Evolutionary conservation across 2,329 filamentous ascomycete species (phyloP).

Genomic region (Amauroascus niger): DNA sequence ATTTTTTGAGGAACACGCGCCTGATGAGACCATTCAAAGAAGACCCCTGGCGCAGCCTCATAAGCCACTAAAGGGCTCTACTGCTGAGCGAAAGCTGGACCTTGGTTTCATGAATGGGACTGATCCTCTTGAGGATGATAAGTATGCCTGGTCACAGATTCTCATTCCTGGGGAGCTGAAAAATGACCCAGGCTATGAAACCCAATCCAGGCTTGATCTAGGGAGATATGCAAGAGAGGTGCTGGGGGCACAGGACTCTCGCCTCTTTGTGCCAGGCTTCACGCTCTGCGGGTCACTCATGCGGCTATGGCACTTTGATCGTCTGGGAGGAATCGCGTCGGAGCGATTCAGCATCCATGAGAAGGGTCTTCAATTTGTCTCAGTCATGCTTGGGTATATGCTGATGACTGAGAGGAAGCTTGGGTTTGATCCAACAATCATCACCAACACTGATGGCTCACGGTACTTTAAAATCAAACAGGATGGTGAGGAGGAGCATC

Average conservation of each 20-base stretch:
- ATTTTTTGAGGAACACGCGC: no score
- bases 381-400: constrained; percentile 10
- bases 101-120: no score
- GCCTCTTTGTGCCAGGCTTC: constrained; percentile 40
- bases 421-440: constrained; percentile 40
- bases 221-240: constrained; percentile 5
- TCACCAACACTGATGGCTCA: constrained; percentile 4
- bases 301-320: constrained; percentile 30
- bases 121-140: no score
- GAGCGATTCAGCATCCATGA: constrained; percentile 12
- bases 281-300: constrained; percentile 29
- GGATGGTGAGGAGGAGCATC: constrained; percentile 26
- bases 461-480: constrained; percentile 7
- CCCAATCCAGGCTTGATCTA: no score
- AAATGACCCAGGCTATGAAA: no score
- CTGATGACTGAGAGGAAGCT: constrained; percentile 35
- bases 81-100: no score
- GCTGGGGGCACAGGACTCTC: constrained; percentile 5
- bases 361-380: constrained; percentile 10
- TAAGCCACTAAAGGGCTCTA: no score
- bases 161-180: no score
- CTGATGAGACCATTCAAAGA: no score
- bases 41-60: no score
- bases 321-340: constrained; percentile 40
- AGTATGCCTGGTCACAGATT: no score